phyloP scores from a whole-genome alignment of 106 monocot species.

The Gastrodia elata region DNA sequence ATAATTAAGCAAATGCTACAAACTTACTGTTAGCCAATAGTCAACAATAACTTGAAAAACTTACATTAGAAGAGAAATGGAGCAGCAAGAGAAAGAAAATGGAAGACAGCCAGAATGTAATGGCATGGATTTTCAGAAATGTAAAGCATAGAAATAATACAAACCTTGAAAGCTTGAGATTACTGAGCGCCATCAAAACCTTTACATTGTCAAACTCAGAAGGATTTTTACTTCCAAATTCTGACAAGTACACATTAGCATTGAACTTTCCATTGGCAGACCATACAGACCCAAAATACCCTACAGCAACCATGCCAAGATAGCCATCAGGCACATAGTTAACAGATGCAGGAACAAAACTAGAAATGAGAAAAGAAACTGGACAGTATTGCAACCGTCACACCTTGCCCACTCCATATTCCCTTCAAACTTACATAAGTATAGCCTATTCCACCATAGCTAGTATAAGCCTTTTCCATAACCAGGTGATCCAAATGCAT shows the following conservation, averaged over 20 bases:
- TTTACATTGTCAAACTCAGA: slow-evolving; percentile 12
- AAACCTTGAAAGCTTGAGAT: slow-evolving; percentile 17
- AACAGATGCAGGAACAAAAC: slow-evolving; percentile 14
- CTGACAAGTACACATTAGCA: slow-evolving; percentile 12
- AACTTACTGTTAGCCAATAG: not conserved
- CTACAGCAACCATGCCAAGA: slow-evolving; percentile 11
- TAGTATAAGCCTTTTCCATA: slow-evolving; percentile 22
- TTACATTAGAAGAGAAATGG: not conserved
- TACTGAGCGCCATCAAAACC: slow-evolving; percentile 18
- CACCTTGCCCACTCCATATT: slow-evolving; percentile 20
- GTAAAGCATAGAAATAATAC: slow-evolving; percentile 3
- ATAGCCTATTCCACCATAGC: slow-evolving; percentile 29
- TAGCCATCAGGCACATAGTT: slow-evolving; percentile 8
- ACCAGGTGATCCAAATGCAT: slow-evolving; percentile 15
- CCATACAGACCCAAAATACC: slow-evolving; percentile 5
- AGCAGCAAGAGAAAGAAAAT: not conserved
- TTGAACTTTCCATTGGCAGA: slow-evolving; percentile 11
- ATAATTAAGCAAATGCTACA: not conserved
- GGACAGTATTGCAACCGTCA: slow-evolving; percentile 16
- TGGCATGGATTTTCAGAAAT: not conserved
- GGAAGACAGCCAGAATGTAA: not conserved
- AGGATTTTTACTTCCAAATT: slow-evolving; percentile 1
- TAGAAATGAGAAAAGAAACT: not conserved
- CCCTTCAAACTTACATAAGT: slow-evolving; percentile 15
- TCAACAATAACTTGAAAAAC: not conserved